Base-by-base conservation (phyloP, 2,329 filamentous ascomycete genomes). In the Ophiostoma himal-ulmi region DNA sequence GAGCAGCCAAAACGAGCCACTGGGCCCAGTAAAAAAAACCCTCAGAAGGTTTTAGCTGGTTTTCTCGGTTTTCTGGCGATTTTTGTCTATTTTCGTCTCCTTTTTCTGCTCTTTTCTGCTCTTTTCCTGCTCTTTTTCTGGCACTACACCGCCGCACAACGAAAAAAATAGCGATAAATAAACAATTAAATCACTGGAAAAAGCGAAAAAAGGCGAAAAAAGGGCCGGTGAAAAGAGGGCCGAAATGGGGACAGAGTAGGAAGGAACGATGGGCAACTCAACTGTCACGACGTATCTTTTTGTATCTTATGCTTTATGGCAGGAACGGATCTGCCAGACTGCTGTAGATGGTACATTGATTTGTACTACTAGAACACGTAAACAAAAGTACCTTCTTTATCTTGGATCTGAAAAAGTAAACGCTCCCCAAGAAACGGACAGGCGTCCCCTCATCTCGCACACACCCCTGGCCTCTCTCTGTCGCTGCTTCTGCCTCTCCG, bases 181-280 rank as follows among this genome's bases (percentile, higher is more conserved):
- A 26, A 64, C 22, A 48, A 67, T 26, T 54, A 37, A 20, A 57
- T 57, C 13, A 22, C 13, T 3, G 39, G 26, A 57, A 26, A 30
- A 26, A n/a, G 30, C 5, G 60, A 30, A 44, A 30, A 30, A 60
- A 62, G 30, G 17, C 41, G 41, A 37, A 60, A 39, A 65, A 57
- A 39, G 34, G 34, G 54, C 70, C 70, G 70, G 70, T 70, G 68
- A 70, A 71, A 68, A 71, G 70, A 71, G 70, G 68, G 66, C 70
- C 70, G 70, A 71, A 71, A 68, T 54, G 57, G 67, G 44, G 41
- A 52, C 34, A n/a, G 62, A 22, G 14, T 22, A 60, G 54, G 54
- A 60, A 60, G 52, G 37, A 67, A 30, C 34, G 68, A 17, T 26
- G 10, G 62, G 39, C 41, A 68, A 36, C 26, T 57, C 22, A 26